phyloP scores from a whole-genome alignment of 257 asterid genomes.

The Solanum sitiens region DNA sequence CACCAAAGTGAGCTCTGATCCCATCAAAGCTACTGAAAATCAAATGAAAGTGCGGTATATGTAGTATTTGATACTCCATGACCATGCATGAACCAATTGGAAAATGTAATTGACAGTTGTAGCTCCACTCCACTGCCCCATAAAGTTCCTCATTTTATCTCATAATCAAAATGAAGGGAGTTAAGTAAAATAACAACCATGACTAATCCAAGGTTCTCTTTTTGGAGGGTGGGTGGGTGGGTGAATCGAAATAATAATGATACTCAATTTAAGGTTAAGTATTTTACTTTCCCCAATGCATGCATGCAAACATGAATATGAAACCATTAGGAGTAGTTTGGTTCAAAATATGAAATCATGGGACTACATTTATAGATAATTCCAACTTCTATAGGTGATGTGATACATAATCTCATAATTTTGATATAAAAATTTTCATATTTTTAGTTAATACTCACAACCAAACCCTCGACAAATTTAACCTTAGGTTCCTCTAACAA shows the following conservation, averaged over 20 bases:
- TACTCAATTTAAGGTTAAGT: too few relatives aligned
- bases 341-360: not conserved
- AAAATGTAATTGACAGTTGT: not conserved
- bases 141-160: too few relatives aligned
- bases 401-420: not conserved
- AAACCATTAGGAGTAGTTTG: not conserved
- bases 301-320: not conserved
- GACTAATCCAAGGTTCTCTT: not conserved
- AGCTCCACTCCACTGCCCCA: not conserved
- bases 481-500: not conserved
- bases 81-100: not conserved
- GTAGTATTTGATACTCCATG: not conserved
- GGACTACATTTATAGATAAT: not conserved
- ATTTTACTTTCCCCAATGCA: not conserved
- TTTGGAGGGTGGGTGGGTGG: too few relatives aligned
- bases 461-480: not conserved
- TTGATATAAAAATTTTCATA: not conserved
- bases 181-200: not conserved
- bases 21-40: not conserved
- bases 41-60: not conserved
- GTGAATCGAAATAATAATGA: too few relatives aligned
- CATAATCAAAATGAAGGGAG: not conserved
- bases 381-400: too few relatives aligned
- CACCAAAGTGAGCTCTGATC: not conserved
- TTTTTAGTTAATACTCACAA: not conserved